phyloP scores from a whole-genome alignment of 2,329 filamentous ascomycete genomes.

The Pezicula rhizophila region DNA sequence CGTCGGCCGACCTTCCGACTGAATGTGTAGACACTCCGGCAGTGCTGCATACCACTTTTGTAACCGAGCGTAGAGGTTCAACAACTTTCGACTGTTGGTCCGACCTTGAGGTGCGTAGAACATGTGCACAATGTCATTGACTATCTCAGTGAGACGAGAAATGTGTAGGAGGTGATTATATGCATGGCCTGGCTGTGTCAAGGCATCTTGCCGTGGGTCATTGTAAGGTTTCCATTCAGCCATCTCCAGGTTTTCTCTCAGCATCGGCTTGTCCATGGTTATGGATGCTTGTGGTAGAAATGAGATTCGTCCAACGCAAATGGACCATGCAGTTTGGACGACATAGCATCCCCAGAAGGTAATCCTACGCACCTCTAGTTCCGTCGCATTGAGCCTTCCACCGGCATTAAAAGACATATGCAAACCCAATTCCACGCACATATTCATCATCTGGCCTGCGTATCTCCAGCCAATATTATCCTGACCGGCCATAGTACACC shows the following conservation, averaged over 20 bases:
- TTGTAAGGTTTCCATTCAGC: constrained; percentile 28
- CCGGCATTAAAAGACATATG: constrained; percentile 6
- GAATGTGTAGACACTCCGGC: constrained; percentile 54
- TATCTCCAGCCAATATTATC: constrained; percentile 70
- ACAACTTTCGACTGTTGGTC: constrained; percentile 52
- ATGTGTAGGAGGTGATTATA: constrained; percentile 10
- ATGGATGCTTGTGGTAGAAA: constrained; percentile 42
- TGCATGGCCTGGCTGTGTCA: constrained; percentile 10
- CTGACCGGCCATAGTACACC: constrained; percentile 64
- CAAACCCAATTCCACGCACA: constrained; percentile 47
- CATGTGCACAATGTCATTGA: constrained; percentile 52
- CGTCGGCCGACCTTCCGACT: constrained; percentile 38
- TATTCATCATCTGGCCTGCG: constrained; percentile 62
- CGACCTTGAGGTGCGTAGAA: constrained; percentile 63
- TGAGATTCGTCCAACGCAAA: constrained; percentile 39
- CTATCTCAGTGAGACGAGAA: constrained; percentile 63
- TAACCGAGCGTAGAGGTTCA: constrained; percentile 62
- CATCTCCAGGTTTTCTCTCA: constrained; percentile 25
- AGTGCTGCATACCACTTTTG: constrained; percentile 65
- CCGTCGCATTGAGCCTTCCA: constrained; percentile 28
- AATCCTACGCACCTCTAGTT: constrained; percentile 39
- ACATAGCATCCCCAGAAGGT: constrained; percentile 47
- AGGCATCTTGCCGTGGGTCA: not conserved
- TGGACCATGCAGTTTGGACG: constrained; percentile 38
- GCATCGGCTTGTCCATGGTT: constrained; percentile 37